A percentile compares a stretch with the other conserved stretches of the same genome.
Conservation (phyloP, 257 asterid genomes). For the Dorcoceras hygrometricum region DNA sequence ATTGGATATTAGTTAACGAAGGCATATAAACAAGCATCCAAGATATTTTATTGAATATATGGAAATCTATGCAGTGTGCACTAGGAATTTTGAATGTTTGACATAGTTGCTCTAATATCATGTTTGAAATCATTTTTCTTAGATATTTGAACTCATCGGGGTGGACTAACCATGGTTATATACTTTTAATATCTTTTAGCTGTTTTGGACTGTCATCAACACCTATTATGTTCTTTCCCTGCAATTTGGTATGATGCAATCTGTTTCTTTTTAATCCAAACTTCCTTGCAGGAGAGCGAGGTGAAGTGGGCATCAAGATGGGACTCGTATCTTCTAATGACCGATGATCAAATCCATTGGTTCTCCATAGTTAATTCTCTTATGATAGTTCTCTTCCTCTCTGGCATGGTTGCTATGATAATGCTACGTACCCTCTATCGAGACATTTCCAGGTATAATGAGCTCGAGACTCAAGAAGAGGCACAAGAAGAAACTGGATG, state of each 20-base stretch:
- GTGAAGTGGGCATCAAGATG: conserved; percentile 89
- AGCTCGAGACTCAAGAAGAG: conserved; percentile 76
- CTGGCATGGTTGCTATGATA: conserved; percentile 87
- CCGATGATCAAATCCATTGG: conserved; percentile 84
- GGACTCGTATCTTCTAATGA: conserved; percentile 78
- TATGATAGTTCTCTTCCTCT: conserved; percentile 81
- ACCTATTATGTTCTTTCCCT: neutral
- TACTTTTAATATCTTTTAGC: too few species aligned
- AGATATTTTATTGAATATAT: neutral
- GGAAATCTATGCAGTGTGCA: neutral
- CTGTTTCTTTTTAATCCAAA: neutral
- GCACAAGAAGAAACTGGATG: conserved; percentile 88
- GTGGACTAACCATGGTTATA: neutral
- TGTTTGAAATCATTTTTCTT: neutral
- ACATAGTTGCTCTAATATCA: too few species aligned
- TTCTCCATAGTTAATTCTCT: conserved; percentile 74
- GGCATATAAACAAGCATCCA: neutral
- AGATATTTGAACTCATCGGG: neutral
- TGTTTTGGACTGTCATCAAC: neutral
- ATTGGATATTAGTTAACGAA: neutral
- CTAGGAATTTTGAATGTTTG: neutral
- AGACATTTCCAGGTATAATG: conserved; percentile 71
- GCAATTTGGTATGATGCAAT: neutral
- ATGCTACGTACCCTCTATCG: conserved; percentile 80
- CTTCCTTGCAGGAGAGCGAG: conserved; percentile 54